Evolutionary conservation across 148 eudicot species (phyloP).

Genomic region (Rhododendron henanense): DNA sequence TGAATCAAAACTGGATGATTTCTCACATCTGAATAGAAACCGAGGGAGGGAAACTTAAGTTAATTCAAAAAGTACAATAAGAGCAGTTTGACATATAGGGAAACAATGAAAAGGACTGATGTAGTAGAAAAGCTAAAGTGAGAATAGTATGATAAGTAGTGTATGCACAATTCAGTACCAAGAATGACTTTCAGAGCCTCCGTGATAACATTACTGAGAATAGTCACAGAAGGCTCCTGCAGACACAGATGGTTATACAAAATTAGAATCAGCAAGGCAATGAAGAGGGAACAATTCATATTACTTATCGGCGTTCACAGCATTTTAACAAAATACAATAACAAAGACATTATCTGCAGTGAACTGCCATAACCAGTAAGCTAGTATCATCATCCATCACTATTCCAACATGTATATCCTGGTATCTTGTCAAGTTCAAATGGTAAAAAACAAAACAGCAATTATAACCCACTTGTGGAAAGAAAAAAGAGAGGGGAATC

Average conservation of each 20-base stretch:
- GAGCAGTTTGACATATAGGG: not conserved
- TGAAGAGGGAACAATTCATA: not conserved
- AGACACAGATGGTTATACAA: conserved; percentile 15
- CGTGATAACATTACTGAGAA: conserved; percentile 51
- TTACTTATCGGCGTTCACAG: not conserved
- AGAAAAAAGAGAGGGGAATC: not conserved
- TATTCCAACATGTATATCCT: not conserved
- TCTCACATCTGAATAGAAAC: conserved; percentile 27
- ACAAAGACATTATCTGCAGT: not conserved
- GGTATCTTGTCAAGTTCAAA: not conserved
- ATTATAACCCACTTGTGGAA: not conserved
- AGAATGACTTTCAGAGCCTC: conserved; percentile 60
- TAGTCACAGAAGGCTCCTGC: conserved; percentile 51
- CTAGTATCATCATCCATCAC: not conserved
- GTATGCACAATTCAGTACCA: conserved; percentile 32
- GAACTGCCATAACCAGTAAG: not conserved
- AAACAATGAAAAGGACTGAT: conserved; percentile 30
- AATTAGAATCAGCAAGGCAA: not conserved
- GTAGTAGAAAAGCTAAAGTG: not conserved
- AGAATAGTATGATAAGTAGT: not conserved
- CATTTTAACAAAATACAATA: not conserved
- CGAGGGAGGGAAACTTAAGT: not conserved
- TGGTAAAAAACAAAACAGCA: not conserved
- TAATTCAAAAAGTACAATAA: not conserved
- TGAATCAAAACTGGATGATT: conserved; percentile 54